These are phyloP conservation scores for Haematococcus lacustris DNA, from an alignment of 139 green algal genomes.

Conservation along the genomic window DNA sequence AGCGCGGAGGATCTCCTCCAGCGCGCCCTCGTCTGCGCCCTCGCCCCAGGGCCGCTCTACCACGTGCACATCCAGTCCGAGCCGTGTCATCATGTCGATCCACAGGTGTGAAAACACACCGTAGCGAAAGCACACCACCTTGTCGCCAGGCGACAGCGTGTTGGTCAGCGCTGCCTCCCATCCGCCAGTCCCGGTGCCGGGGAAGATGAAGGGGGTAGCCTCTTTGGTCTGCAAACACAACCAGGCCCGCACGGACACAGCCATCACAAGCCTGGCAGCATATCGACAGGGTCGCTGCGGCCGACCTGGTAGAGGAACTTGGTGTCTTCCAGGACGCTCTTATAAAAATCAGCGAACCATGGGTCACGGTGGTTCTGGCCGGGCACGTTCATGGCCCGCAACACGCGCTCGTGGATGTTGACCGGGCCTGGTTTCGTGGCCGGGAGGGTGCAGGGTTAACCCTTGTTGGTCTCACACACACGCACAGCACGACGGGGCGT, in stretches of 20 bases:
- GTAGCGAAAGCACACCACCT: conserved; percentile 76
- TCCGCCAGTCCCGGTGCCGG: conserved; percentile 74
- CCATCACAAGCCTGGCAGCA: background rate
- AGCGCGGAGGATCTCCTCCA: conserved; percentile 60
- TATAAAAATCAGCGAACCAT: conserved; percentile 85
- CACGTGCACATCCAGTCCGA: conserved; percentile 86
- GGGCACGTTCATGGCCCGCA: conserved; percentile 79
- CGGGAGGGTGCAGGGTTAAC: background rate
- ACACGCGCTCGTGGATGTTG: conserved; percentile 91
- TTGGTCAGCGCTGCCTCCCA: conserved; percentile 92
- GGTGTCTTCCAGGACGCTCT: conserved; percentile 65
- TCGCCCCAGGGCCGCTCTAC: conserved; percentile 87
- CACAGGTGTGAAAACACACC: conserved; percentile 92
- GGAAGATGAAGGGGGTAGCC: conserved; percentile 90
- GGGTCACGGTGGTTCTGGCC: conserved; percentile 90
- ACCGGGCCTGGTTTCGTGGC: conserved; percentile 67
- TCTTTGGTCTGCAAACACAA: conserved; percentile 65
- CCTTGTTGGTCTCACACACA: background rate
- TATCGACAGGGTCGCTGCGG: conserved; percentile 55
- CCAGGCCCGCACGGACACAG: background rate
- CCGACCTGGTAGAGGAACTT: conserved; percentile 77
- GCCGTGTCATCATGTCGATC: conserved; percentile 95
- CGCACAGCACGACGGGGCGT: background rate
- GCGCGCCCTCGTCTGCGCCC: conserved; percentile 69
- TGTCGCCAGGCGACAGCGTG: conserved; percentile 90